These are phyloP conservation scores for Gyromitra esculenta DNA, from an alignment of 2,329 filamentous ascomycete species.

Conservation along the genomic window DNA sequence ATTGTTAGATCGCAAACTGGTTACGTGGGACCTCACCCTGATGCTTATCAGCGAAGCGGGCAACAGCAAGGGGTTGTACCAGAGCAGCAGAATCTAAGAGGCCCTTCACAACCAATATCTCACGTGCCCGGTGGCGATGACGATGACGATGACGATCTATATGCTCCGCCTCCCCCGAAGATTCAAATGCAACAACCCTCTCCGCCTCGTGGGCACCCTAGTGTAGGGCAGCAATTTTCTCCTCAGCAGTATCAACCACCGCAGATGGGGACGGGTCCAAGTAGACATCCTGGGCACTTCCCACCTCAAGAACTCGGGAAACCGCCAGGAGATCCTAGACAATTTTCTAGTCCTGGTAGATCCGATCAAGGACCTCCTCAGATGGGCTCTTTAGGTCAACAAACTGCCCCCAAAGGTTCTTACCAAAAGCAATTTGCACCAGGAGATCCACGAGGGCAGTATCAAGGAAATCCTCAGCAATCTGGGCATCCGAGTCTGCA, in stretches of 20 bases:
- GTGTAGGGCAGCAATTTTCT: constrained; percentile 1
- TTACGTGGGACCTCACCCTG: constrained; percentile 21
- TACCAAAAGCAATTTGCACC: constrained; percentile 29
- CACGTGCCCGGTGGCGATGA: constrained; percentile 3
- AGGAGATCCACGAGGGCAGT: constrained; percentile 34
- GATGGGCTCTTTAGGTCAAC: constrained; percentile 19
- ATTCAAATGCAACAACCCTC: constrained; percentile 41
- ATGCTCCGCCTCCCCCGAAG: constrained; percentile 42
- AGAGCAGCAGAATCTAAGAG: constrained; percentile 3
- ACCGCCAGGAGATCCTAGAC: constrained; percentile 17
- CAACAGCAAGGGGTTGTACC: constrained; percentile 21
- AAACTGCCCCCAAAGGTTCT: constrained; percentile 20
- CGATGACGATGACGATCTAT: constrained; percentile 44
- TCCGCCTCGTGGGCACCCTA: constrained; percentile 21
- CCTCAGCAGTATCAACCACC: constrained; percentile 24
- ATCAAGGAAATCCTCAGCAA: constrained; percentile 32
- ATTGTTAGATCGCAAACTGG: constrained; percentile 29
- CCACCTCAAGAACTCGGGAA: constrained; percentile 22
- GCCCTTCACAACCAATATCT: constrained; percentile 15
- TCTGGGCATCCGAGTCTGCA: constrained; percentile 23
- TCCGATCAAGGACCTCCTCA: constrained; percentile 26
- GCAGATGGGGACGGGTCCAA: neutral
- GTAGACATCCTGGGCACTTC: constrained; percentile 7
- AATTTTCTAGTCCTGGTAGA: constrained; percentile 23
- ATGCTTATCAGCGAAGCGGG: constrained; percentile 19